Evolutionary conservation across 2,329 filamentous ascomycete species (phyloP).

Genomic region (Colletotrichum endophyticum): DNA sequence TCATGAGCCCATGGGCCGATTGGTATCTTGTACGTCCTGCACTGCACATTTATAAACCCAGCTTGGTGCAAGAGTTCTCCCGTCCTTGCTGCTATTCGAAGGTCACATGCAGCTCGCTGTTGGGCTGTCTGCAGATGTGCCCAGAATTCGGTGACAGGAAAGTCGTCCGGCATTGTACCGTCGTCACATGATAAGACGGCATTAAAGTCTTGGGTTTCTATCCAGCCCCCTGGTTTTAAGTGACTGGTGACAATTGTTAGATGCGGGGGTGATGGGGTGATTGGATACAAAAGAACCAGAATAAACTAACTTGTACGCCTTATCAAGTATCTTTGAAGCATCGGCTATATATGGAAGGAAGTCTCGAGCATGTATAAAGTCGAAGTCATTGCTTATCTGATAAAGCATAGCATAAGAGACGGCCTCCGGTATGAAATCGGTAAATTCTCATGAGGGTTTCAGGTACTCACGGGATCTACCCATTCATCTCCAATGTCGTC

Average conservation of each 20-base stretch:
- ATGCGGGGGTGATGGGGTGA: neutral
- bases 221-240: conserved; percentile 47
- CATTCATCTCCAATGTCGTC: neutral
- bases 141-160: neutral
- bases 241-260: conserved; percentile 17
- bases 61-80: neutral
- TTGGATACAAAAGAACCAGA: neutral
- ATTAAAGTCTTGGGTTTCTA: conserved; percentile 51
- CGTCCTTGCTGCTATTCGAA: neutral
- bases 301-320: neutral
- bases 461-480: neutral
- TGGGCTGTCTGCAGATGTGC: neutral
- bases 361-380: neutral
- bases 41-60: neutral
- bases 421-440: neutral
- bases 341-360: neutral
- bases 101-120: neutral
- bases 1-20: neutral
- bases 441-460: neutral
- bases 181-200: conserved; percentile 40
- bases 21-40: neutral
- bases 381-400: neutral
- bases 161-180: conserved; percentile 15
- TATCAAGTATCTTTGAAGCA: neutral
- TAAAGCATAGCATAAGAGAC: neutral